phyloP scores from a whole-genome alignment of 192 early-diverging fungal genomes.

The Jimgerdemannia lactiflua region DNA sequence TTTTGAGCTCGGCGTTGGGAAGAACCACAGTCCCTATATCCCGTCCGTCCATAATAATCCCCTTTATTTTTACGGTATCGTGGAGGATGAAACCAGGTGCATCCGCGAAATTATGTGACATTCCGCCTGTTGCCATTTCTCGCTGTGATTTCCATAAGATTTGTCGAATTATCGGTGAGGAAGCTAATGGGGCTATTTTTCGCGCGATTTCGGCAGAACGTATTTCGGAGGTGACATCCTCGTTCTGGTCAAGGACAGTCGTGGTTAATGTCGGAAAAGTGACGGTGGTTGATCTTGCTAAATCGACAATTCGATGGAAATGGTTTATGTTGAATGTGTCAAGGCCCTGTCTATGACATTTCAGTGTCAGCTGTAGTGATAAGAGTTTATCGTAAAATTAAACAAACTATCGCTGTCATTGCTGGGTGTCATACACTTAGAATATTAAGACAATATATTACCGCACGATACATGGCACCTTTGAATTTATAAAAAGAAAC shows the following conservation, averaged over 20 bases:
- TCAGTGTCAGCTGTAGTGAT: constrained; percentile 46
- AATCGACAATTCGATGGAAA: constrained; percentile 32
- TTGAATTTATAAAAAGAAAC: no score
- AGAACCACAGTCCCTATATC: constrained; percentile 78
- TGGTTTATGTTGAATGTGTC: constrained; percentile 24
- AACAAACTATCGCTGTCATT: neutral
- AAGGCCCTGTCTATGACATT: constrained; percentile 27
- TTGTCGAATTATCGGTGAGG: constrained; percentile 50
- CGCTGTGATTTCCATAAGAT: constrained; percentile 56
- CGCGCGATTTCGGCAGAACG: constrained; percentile 53
- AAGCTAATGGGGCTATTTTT: constrained; percentile 57
- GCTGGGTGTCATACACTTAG: no score
- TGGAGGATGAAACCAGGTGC: no score
- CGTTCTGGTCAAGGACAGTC: constrained; percentile 42
- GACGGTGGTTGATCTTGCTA: constrained; percentile 8
- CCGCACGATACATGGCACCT: constrained; percentile 65
- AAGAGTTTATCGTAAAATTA: neutral
- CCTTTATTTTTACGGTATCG: neutral
- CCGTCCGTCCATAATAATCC: constrained; percentile 67
- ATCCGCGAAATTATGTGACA: constrained; percentile 19
- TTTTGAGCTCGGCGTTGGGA: constrained; percentile 73
- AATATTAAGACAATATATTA: no score
- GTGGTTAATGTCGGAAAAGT: constrained; percentile 13
- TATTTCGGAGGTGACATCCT: constrained; percentile 65
- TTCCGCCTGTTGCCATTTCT: constrained; percentile 33